Evolutionary conservation across 108 stramenopile species (phyloP).

Genomic region (Cyclotella kingstonii): DNA sequence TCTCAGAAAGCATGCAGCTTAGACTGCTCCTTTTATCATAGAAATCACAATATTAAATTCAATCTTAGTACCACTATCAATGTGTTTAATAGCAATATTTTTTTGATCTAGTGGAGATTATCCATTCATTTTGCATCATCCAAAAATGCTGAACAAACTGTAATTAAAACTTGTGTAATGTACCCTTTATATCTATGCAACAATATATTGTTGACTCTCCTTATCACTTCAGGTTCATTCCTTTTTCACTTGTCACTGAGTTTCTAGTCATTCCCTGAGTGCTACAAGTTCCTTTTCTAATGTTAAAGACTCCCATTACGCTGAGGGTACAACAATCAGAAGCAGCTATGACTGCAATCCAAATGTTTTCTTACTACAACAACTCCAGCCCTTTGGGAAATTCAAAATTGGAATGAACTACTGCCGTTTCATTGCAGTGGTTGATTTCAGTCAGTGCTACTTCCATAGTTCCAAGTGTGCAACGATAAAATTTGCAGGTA

Average conservation of each 20-base stretch:
- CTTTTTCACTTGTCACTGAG: background rate
- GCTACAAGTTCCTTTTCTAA: background rate
- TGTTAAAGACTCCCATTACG: background rate
- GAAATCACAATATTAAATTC: background rate
- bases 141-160: background rate
- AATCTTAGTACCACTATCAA: background rate
- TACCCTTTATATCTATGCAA: background rate
- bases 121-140: background rate
- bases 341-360: background rate
- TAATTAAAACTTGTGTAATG: background rate
- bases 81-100: background rate
- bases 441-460: too few species aligned
- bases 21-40: background rate
- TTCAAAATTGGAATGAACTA: too few species aligned
- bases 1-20: background rate
- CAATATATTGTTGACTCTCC: background rate
- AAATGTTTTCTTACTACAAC: background rate
- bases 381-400: background rate
- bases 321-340: background rate
- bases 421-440: too few species aligned
- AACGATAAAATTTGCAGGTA: background rate
- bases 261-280: background rate
- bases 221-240: background rate
- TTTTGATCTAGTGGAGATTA: background rate
- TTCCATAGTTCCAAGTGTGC: background rate